Percentiles rank a stretch among this genome's conserved stretches.
Evolutionary conservation across 2,329 filamentous ascomycete genomes (phyloP).

Genomic region (Fusarium concolor): DNA sequence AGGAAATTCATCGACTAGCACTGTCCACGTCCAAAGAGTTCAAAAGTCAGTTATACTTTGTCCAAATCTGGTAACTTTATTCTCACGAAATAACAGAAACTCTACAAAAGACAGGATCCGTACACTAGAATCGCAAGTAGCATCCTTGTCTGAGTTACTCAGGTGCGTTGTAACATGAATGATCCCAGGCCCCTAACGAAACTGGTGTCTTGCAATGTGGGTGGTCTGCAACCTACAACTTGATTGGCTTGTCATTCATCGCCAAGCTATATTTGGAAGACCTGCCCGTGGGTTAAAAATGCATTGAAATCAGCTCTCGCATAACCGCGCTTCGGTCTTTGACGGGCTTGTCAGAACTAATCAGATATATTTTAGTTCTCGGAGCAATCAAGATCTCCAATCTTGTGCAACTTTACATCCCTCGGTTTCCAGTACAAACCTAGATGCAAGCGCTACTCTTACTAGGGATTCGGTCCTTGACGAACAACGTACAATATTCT

Average conservation of each 20-base stretch:
- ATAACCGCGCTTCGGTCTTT: no score
- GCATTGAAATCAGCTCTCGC: no score
- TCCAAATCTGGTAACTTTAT: fast-evolving
- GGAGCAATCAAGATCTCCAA: fast-evolving
- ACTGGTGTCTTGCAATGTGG: no score
- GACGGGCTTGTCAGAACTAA: background rate
- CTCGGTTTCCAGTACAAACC: no score
- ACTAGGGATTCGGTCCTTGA: no score
- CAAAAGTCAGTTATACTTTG: background rate
- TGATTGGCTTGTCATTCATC: no score
- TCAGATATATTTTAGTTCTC: fast-evolving
- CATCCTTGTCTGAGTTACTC: background rate
- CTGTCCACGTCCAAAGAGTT: background rate
- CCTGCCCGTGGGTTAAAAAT: no score
- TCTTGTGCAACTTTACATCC: background rate
- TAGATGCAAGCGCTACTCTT: fast-evolving
- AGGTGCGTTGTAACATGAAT: background rate
- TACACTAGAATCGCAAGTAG: background rate
- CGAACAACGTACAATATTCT: background rate
- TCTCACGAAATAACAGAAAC: background rate
- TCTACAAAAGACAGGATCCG: slow-evolving; percentile 7
- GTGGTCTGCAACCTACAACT: no score
- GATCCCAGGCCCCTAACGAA: no score
- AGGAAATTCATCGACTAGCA: background rate
- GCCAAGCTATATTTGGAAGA: no score